Conservation (phyloP, 805 yeast species). For the Hanseniaspora jakobsenii region DNA sequence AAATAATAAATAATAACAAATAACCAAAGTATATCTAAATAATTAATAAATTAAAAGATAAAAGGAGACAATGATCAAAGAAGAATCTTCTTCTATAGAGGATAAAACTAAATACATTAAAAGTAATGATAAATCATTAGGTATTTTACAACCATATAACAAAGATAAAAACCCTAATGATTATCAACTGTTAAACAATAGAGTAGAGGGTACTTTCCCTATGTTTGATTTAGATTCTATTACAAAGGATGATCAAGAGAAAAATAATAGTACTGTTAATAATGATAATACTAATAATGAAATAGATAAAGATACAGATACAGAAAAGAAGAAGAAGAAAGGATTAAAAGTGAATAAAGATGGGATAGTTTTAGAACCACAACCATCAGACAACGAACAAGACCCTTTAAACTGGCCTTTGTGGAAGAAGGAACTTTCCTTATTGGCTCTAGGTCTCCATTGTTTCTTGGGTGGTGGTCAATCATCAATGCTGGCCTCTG, state of each 20-base stretch:
- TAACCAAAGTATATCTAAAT: too few relatives aligned
- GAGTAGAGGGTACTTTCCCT: slow-evolving; percentile 15
- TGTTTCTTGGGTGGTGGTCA: slow-evolving; percentile 53
- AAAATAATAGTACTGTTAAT: background rate
- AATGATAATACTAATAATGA: background rate
- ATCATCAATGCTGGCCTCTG: slow-evolving; percentile 50
- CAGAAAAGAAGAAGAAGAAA: background rate
- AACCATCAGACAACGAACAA: slow-evolving; percentile 50
- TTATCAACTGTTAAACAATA: slow-evolving; percentile 4
- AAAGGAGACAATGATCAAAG: too few relatives aligned
- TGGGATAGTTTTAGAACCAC: slow-evolving; percentile 47
- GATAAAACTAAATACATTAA: background rate
- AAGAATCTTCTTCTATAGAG: too few relatives aligned
- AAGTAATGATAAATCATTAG: slow-evolving; percentile 5
- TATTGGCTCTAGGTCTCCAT: slow-evolving; percentile 43
- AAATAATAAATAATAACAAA: too few relatives aligned
- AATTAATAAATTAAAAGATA: too few relatives aligned
- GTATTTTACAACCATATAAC: slow-evolving; percentile 12
- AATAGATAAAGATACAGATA: background rate
- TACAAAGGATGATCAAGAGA: too few relatives aligned
- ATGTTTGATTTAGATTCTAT: too few relatives aligned
- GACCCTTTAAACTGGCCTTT: slow-evolving; percentile 58
- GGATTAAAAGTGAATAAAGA: slow-evolving; percentile 34
- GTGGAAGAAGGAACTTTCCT: slow-evolving; percentile 45
- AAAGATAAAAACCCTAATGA: background rate